Conservation (phyloP, 495 filamentous ascomycete species). For the Tuber umbilicatum region DNA sequence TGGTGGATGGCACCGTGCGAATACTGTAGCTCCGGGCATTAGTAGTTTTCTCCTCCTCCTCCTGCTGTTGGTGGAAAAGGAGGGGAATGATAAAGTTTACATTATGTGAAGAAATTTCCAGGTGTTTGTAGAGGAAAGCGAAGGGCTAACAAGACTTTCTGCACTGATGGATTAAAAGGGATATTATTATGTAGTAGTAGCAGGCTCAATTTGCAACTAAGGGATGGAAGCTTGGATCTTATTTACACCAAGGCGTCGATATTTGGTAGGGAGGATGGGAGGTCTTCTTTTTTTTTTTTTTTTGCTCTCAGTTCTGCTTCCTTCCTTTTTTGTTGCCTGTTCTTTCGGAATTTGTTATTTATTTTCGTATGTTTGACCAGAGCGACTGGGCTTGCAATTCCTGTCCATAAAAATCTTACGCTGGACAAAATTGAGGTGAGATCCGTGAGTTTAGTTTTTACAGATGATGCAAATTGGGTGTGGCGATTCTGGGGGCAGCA, state of each 20-base stretch:
- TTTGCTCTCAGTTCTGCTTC: background rate
- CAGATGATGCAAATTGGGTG: background rate
- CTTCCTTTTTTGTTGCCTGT: background rate
- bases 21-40: background rate
- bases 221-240: conserved; percentile 5
- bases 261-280: background rate
- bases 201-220: conserved; percentile 6
- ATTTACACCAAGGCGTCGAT: conserved; percentile 6
- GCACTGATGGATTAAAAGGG: background rate
- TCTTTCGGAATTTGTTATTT: conserved; percentile 16
- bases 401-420: conserved; percentile 2
- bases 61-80: background rate
- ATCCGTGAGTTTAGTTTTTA: background rate
- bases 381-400: background rate
- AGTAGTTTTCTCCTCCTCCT: conserved; percentile 1
- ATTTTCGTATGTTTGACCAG: conserved; percentile 12
- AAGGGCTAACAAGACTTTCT: conserved; percentile 1
- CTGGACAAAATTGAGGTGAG: background rate
- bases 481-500: background rate
- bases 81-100: conserved; percentile 3
- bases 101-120: background rate
- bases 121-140: background rate
- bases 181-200: conserved; percentile 3
- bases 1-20: background rate
- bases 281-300: background rate